Evolutionary conservation across 2,329 filamentous ascomycete species (phyloP).

Genomic region (Fusarium secorum): DNA sequence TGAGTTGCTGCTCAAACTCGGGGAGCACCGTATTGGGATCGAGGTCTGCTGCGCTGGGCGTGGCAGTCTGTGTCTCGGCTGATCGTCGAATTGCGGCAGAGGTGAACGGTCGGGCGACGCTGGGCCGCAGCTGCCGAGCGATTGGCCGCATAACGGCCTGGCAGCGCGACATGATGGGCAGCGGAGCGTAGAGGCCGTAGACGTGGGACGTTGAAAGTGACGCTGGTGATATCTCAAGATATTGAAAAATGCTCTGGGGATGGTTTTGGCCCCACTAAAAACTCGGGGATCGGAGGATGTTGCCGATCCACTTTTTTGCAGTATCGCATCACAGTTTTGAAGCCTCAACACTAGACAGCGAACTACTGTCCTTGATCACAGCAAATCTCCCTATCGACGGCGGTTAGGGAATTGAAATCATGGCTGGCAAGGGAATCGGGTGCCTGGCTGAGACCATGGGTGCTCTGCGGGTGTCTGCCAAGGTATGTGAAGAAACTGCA

Average conservation of each 20-base stretch:
- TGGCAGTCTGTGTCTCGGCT: slow-evolving; percentile 40
- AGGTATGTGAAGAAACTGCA: slow-evolving; percentile 42
- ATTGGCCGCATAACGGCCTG: slow-evolving; percentile 66
- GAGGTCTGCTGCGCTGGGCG: slow-evolving; percentile 51
- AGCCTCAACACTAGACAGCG: slow-evolving; percentile 16
- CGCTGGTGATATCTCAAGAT: slow-evolving; percentile 18
- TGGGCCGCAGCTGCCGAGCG: slow-evolving; percentile 58
- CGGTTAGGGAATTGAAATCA: slow-evolving; percentile 12
- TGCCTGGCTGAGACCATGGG: slow-evolving; percentile 63
- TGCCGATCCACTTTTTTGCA: slow-evolving; percentile 40
- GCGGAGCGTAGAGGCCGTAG: slow-evolving; percentile 16
- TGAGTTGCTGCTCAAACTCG: slow-evolving; percentile 67
- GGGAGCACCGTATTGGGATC: slow-evolving; percentile 75
- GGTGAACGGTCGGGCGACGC: slow-evolving; percentile 47
- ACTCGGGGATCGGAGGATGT: slow-evolving; percentile 40
- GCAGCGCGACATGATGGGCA: slow-evolving; percentile 63
- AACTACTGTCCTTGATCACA: not conserved
- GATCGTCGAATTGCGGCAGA: slow-evolving; percentile 43
- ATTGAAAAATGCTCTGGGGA: slow-evolving; percentile 44
- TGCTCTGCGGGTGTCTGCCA: slow-evolving; percentile 56
- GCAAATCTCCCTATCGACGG: slow-evolving; percentile 5
- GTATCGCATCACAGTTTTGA: slow-evolving; percentile 41
- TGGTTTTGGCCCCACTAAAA: slow-evolving; percentile 42
- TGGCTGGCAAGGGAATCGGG: slow-evolving; percentile 60
- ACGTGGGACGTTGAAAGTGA: slow-evolving; percentile 14